Conservation (phyloP, 441 rosid genomes). For the Gossypium trilobum region DNA sequence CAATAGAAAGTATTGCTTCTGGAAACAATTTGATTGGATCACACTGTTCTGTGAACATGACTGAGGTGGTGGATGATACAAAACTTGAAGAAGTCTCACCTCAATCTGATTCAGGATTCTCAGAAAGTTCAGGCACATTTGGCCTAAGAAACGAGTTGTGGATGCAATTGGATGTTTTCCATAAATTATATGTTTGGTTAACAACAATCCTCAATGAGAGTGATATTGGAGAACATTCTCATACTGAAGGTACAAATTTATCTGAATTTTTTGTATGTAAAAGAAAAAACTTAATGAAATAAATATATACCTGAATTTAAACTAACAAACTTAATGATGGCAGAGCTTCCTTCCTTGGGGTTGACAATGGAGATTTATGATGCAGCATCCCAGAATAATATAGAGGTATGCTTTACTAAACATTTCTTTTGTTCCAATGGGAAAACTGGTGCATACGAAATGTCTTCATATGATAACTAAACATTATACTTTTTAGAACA, state of each 20-base stretch:
- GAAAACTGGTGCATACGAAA: not conserved
- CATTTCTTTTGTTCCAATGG: not conserved
- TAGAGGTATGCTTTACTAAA: conserved; percentile 32
- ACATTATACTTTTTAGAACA: not conserved
- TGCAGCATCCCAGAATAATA: conserved; percentile 21
- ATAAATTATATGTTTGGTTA: conserved; percentile 29
- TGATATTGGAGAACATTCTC: conserved; percentile 17
- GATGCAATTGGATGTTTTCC: conserved; percentile 35
- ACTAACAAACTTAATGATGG: conserved; percentile 21
- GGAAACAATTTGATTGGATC: conserved; percentile 20
- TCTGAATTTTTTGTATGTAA: conserved; percentile 12
- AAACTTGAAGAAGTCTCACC: conserved; percentile 23
- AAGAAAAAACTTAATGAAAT: conserved; percentile 11
- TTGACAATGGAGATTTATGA: conserved; percentile 26
- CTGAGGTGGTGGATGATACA: conserved; percentile 19
- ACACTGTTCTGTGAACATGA: conserved; percentile 16
- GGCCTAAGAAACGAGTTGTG: conserved; percentile 42
- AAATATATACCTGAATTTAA: conserved; percentile 10
- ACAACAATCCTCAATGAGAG: conserved; percentile 23
- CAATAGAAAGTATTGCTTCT: conserved; percentile 28
- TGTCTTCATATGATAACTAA: not conserved
- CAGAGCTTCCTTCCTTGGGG: conserved; percentile 41
- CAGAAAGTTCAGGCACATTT: conserved; percentile 19
- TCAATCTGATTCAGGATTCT: conserved; percentile 20
- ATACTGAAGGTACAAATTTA: conserved; percentile 35